These are phyloP conservation scores for Cyberlindnera samutprakarnensis DNA, from an alignment of 805 yeast species.

Conservation along the genomic window DNA sequence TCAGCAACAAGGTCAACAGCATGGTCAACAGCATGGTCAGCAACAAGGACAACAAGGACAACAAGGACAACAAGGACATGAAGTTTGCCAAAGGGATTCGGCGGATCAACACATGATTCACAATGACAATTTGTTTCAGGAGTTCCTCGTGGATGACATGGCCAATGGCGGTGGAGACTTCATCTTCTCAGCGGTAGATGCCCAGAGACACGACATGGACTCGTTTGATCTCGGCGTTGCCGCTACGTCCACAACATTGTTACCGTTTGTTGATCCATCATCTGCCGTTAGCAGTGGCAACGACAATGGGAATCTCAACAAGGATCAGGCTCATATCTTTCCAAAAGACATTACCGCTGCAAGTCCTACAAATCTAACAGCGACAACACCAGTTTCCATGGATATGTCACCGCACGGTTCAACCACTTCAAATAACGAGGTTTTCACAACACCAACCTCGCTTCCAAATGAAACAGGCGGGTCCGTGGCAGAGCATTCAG, in stretches of 20 bases:
- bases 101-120: no score
- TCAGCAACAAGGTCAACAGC: constrained; percentile 5
- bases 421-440: constrained; percentile 6
- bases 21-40: constrained; percentile 4
- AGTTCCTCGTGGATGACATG: constrained; percentile 20
- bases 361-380: constrained; percentile 1
- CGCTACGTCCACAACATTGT: no score
- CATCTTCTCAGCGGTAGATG: no score
- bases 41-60: no score
- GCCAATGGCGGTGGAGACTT: constrained; percentile 19
- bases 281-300: neutral
- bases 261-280: no score
- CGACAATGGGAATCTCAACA: neutral
- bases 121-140: constrained; percentile 19
- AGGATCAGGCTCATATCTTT: no score
- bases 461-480: neutral
- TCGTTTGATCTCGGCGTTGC: constrained; percentile 1
- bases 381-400: constrained; percentile 13
- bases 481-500: neutral
- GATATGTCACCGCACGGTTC: constrained; percentile 3
- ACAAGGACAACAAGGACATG: no score
- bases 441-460: constrained; percentile 12
- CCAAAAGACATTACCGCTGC: neutral
- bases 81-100: no score
- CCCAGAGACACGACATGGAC: neutral